A percentile compares a stretch with the other conserved stretches of the same genome.
These are phyloP conservation scores for Clarireedia sp. DNA, from an alignment of 2,329 filamentous ascomycete genomes.

Conservation along the genomic window DNA sequence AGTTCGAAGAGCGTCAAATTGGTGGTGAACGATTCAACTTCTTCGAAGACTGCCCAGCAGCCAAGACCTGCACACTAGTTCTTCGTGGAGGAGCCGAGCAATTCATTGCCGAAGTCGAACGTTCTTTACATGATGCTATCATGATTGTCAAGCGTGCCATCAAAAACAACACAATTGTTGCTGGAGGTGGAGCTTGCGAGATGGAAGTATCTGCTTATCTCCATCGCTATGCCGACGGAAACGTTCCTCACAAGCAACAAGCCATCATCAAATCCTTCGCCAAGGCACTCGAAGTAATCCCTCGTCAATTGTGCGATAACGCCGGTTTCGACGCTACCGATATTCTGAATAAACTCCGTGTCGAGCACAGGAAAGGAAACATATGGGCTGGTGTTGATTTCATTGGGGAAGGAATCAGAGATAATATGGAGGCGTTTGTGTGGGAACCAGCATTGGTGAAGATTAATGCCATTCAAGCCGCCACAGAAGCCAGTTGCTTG, in stretches of 20 bases:
- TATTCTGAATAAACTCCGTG: constrained; percentile 90
- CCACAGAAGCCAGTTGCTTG: constrained; percentile 89
- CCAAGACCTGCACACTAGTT: constrained; percentile 94
- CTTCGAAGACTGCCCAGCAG: constrained; percentile 90
- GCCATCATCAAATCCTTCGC: constrained; percentile 96
- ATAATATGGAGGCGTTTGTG: constrained; percentile 93
- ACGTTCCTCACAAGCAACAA: constrained; percentile 91
- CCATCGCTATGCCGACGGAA: constrained; percentile 85
- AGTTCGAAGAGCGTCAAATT: constrained; percentile 93
- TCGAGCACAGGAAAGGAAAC: constrained; percentile 90
- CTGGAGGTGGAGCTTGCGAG: constrained; percentile 87
- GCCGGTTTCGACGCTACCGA: constrained; percentile 97
- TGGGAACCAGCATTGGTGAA: constrained; percentile 97
- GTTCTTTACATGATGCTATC: constrained; percentile 95
- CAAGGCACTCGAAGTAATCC: constrained; percentile 93
- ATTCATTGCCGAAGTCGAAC: constrained; percentile 97
- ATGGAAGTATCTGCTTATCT: constrained; percentile 96
- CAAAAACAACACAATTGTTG: constrained; percentile 89
- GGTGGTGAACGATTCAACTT: constrained; percentile 97
- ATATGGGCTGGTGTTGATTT: constrained; percentile 97
- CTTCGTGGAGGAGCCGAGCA: constrained; percentile 95
- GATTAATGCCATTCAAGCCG: constrained; percentile 93
- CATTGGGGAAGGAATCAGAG: constrained; percentile 77
- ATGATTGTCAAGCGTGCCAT: constrained; percentile 99
- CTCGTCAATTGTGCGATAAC: constrained; percentile 95